Conservation (phyloP, 768 basidiomycete genomes). For the Leccinum broughii region DNA sequence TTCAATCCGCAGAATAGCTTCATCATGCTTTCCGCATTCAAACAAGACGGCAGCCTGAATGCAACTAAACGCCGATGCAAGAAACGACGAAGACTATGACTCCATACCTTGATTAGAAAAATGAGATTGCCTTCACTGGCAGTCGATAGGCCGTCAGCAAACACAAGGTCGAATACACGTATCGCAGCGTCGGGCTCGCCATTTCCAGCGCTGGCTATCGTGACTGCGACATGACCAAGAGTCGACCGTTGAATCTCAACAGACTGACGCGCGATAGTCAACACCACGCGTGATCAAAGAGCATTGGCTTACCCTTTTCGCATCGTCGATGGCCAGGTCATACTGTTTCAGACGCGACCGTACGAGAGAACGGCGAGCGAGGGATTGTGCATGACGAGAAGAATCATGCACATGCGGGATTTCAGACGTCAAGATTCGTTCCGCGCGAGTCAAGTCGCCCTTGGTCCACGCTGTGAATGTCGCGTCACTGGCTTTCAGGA, state of each 20-base stretch:
- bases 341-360: neutral
- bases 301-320: neutral
- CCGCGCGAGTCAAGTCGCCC: neutral
- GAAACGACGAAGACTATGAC: accelerated
- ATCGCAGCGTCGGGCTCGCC: conserved; percentile 7
- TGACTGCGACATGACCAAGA: conserved; percentile 12
- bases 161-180: conserved; percentile 13
- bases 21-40: conserved; percentile 7
- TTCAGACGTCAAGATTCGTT: conserved; percentile 2
- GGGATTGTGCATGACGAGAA: neutral
- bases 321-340: conserved; percentile 9
- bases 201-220: neutral
- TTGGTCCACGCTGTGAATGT: conserved; percentile 2
- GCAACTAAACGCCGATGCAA: neutral
- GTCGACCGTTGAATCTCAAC: conserved; percentile 8
- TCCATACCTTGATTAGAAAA: conserved; percentile 13
- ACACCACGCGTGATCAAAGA: too few relatives aligned
- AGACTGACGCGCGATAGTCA: conserved; percentile 5
- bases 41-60: conserved; percentile 9
- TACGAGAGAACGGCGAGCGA: conserved; percentile 3
- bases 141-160: neutral
- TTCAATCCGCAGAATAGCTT: conserved; percentile 9
- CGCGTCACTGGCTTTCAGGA: neutral
- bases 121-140: conserved; percentile 10
- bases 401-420: neutral